Base-by-base conservation (phyloP, 2,329 filamentous ascomycete genomes). In the Fusarium acutatum region DNA sequence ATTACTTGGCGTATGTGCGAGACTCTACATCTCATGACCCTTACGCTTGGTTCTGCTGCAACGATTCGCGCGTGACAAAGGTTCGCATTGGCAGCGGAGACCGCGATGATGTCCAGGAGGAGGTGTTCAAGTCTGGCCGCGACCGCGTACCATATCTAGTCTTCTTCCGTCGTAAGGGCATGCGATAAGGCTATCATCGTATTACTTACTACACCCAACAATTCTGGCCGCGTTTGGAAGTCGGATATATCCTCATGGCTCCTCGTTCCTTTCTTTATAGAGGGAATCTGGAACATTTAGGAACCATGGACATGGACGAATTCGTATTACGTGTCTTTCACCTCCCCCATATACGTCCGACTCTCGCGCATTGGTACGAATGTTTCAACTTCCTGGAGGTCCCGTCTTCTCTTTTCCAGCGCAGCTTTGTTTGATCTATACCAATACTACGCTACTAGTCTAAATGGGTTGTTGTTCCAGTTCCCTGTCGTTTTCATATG, bases 1-100 rank as follows among this genome's bases (percentile, higher is more conserved):
- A 98, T 82, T 98, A 98, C 81, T 91, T 92, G 60, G 88, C 91
- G 7, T 90, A 93, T 65, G 89, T 93, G 69, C 88, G 89, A 49
- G 89, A 92, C 75, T 85, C 87, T 41, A 85, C 84, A 41, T 81
- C 81, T 20, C 79, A 81, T 41, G 81, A 86, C 64, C 82, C 81
- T 10, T 82, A 81, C 38, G 81, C 80, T 28, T 90, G 88, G 88
- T 83, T 84, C 68, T 77, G 81, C 67, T 88, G 85, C 75, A 85
- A 89, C 67, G 88, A 90, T 71, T 75, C 77, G 22, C 64, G 67
- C 3, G 82, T 87, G 10, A 81, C 77, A 17, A 80, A 81, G 58
- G 81, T 86, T n/a, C 82, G 82, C 56, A 83, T 87, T 54, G 84
- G 83, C 24, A 80, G 80, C 22, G 79, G 79, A 9, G 78, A 77